phyloP scores from a whole-genome alignment of 305 asterid species.

The Plantago coronopus region DNA sequence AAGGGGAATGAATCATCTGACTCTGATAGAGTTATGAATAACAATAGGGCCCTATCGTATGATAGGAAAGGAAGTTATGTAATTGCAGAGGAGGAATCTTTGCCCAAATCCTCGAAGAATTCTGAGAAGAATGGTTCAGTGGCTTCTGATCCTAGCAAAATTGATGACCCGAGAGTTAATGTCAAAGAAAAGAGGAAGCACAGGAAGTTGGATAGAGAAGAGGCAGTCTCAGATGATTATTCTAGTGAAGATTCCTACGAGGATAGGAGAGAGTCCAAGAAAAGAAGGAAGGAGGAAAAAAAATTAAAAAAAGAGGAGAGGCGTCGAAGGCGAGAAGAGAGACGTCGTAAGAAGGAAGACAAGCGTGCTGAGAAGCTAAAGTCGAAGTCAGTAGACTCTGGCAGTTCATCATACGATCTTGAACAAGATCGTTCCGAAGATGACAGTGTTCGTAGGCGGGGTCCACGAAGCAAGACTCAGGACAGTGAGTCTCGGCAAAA shows the following conservation, averaged over 20 bases:
- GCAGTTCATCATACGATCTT: conserved; percentile 49
- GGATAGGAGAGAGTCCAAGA: conserved; percentile 75
- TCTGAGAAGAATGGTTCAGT: conserved; percentile 41
- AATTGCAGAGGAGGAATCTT: conserved; percentile 26
- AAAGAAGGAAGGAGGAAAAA: conserved; percentile 77
- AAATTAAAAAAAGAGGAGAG: conserved; percentile 66
- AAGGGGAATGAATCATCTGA: conserved; percentile 36
- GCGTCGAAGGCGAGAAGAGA: conserved; percentile 67
- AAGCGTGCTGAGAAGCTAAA: conserved; percentile 58
- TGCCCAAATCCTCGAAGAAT: conserved; percentile 40
- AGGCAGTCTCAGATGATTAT: conserved; percentile 52
- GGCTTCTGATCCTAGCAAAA: conserved; percentile 50
- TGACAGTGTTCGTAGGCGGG: conserved; percentile 40
- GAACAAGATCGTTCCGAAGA: conserved; percentile 49
- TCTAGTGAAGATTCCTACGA: conserved; percentile 78
- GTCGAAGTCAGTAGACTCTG: conserved; percentile 49
- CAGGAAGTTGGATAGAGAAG: conserved; percentile 47
- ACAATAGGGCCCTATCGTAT: conserved; percentile 30
- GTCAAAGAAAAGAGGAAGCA: conserved; percentile 63
- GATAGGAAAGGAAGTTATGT: conserved; percentile 35
- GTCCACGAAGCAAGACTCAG: conserved; percentile 33
- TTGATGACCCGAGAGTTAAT: conserved; percentile 40
- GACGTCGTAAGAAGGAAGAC: conserved; percentile 60
- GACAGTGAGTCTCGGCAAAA: conserved; percentile 60
- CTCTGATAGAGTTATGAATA: conserved; percentile 37